A percentile compares a stretch with the other conserved stretches of the same genome.
phyloP scores from a whole-genome alignment of 139 green algal species.

The Edaphochlamys debaryana region DNA sequence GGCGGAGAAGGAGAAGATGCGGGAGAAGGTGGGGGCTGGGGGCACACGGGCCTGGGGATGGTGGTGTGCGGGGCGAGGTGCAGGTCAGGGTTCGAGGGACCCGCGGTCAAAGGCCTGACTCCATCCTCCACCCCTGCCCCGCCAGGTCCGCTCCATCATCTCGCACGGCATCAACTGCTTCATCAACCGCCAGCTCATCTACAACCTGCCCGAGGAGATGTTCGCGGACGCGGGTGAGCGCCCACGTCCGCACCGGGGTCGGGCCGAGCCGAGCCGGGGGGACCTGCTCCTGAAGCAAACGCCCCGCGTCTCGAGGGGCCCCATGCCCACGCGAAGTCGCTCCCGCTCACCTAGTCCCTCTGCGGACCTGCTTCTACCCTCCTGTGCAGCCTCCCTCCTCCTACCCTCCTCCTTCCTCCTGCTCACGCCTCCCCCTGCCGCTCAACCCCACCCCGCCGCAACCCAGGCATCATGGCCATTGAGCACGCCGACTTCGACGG shows the following conservation, averaged over 20 bases:
- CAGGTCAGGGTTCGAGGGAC: no score
- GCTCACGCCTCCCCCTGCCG: no score
- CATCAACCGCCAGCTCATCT: constrained; percentile 99
- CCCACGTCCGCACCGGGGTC: background rate
- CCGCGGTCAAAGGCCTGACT: no score
- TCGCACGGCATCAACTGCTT: constrained; percentile 96
- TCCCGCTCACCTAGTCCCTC: no score
- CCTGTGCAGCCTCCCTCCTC: no score
- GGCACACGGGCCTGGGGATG: no score
- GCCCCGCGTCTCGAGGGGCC: no score
- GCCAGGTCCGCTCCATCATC: constrained; percentile 94
- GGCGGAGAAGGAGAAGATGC: constrained; percentile 98
- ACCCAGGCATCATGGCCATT: constrained; percentile 65
- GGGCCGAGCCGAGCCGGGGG: background rate
- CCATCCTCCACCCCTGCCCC: constrained; percentile 70
- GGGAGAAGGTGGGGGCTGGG: constrained; percentile 88
- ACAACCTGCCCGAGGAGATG: constrained; percentile 98
- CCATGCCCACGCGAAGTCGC: no score
- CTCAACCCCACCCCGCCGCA: no score
- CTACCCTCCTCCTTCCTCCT: no score
- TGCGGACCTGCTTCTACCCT: no score
- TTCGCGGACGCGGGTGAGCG: constrained; percentile 82
- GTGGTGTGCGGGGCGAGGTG: no score
- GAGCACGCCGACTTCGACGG: constrained; percentile 83
- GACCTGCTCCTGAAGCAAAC: background rate